Base-by-base conservation (phyloP, 2,329 filamentous ascomycete species). In the Pyrenochaeta sp. region DNA sequence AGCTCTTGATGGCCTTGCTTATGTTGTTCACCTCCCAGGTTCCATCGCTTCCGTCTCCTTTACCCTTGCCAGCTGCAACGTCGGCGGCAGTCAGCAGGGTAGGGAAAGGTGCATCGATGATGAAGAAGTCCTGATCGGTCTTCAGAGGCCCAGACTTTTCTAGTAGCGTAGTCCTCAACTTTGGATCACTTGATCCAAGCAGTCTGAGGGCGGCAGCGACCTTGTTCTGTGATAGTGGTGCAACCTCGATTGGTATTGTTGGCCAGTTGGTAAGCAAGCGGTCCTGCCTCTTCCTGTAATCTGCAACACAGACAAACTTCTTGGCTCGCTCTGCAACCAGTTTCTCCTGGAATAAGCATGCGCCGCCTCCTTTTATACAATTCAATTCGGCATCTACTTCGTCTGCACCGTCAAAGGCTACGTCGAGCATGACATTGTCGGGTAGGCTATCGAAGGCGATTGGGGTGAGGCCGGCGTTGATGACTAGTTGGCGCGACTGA, bases 311-410 rank as follows among this genome's bases (percentile, higher is more conserved):
- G 58, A 97, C 83, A 70, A 97, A 97, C 72, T 91, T 90, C 77
- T 87, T 90, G 3, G 92, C 89, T 44, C 90, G 86, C 55, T 91
- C 86, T 4, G 93, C 93, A 4, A 99, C 93, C 31, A 99, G 83
- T 81, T 99, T 99, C 80, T 99, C 95, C 77, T 98, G 95, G 80
- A 97, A 96, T 51, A 98, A 79, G 77, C 95, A 99, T n/a, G 92
- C 95, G 53, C 95, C 95, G 44, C 95, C 95, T 49, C 95, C 95
- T 81, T 98, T 98, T 81, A 99, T 98, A 72, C 94, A 92, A 78
- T 98, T 99, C 55, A 99, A 79, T 46, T 96, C 90, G 41, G 91
- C 88, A 73, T 99, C 95, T 29, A 99, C 92, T 80, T 99, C 95
- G 74, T 99, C 95, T 3, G 95, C 95, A 48, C 95, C 95, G 72